Evolutionary conservation across 176 grass and related monocot species (phyloP).

Genomic region (Hordeum marinum): DNA sequence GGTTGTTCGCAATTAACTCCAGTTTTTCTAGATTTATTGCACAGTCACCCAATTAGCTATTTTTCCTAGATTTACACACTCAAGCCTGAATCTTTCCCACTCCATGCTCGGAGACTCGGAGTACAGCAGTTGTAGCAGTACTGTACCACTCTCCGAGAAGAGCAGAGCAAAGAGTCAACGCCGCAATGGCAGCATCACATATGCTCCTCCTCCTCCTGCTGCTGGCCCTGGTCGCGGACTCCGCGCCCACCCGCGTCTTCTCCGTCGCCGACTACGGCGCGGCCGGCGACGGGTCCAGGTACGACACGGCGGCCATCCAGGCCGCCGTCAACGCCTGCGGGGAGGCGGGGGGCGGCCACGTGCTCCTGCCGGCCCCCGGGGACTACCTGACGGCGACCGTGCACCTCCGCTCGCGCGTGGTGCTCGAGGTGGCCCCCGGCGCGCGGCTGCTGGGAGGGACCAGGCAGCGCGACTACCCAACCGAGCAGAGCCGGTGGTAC

Average conservation of each 20-base stretch:
- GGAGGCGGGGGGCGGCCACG: slow-evolving; percentile 48
- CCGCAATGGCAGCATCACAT: slow-evolving; percentile 32
- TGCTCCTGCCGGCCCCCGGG: slow-evolving; percentile 55
- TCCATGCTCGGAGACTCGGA: too few species aligned
- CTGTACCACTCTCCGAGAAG: too few species aligned
- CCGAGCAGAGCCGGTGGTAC: slow-evolving; percentile 65
- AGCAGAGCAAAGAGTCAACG: neutral
- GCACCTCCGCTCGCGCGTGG: slow-evolving; percentile 60
- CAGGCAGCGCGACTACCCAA: slow-evolving; percentile 66
- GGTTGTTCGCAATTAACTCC: too few species aligned
- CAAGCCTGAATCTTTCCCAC: too few species aligned
- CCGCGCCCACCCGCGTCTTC: slow-evolving; percentile 22
- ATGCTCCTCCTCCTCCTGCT: neutral
- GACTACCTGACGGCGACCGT: slow-evolving; percentile 86
- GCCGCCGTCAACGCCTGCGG: slow-evolving; percentile 54
- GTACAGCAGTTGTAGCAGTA: too few species aligned
- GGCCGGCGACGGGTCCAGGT: slow-evolving; percentile 46
- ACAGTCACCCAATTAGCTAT: too few species aligned
- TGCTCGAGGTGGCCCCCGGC: slow-evolving; percentile 58
- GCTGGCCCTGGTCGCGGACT: neutral
- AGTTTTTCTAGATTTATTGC: too few species aligned
- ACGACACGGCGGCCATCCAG: slow-evolving; percentile 82
- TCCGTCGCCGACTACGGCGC: slow-evolving; percentile 76
- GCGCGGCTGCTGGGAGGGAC: slow-evolving; percentile 76
- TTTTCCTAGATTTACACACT: too few species aligned